A percentile compares a stretch with the other conserved stretches of the same genome.
Conservation (phyloP, 306 rosid species). For the Myrica gale region DNA sequence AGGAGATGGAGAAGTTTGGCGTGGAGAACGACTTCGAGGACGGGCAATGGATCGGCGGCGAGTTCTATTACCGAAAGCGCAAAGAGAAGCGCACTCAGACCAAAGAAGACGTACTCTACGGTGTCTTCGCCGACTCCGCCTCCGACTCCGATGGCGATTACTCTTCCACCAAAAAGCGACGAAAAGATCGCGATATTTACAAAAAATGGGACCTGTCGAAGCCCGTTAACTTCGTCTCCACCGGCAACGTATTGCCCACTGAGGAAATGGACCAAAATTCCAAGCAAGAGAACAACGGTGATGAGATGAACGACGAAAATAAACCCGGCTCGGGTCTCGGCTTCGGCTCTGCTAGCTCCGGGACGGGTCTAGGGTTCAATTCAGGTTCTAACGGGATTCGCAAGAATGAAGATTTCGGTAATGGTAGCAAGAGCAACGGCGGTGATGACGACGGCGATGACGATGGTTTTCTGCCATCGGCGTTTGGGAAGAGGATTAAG, state of each 20-base stretch:
- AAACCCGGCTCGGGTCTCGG: slow-evolving; percentile 59
- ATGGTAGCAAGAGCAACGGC: slow-evolving; percentile 37
- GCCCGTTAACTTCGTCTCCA: slow-evolving; percentile 81
- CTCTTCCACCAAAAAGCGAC: slow-evolving; percentile 50
- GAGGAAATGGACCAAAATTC: slow-evolving; percentile 46
- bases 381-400: neutral
- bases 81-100: slow-evolving; percentile 70
- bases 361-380: slow-evolving; percentile 55
- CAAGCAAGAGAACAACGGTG: slow-evolving; percentile 38
- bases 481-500: slow-evolving; percentile 72
- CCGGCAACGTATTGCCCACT: slow-evolving; percentile 67
- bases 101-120: slow-evolving; percentile 70
- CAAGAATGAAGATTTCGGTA: slow-evolving; percentile 2
- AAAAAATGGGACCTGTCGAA: slow-evolving; percentile 57
- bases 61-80: slow-evolving; percentile 61
- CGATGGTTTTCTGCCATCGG: slow-evolving; percentile 57
- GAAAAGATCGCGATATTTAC: slow-evolving; percentile 43
- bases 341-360: slow-evolving; percentile 41
- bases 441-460: slow-evolving; percentile 28
- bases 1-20: slow-evolving; percentile 82
- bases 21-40: slow-evolving; percentile 82
- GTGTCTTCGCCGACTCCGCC: slow-evolving; percentile 59
- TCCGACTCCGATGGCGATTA: slow-evolving; percentile 50
- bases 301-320: slow-evolving; percentile 30
- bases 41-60: slow-evolving; percentile 67